Evolutionary conservation across 805 yeast genomes (phyloP).

Genomic region (Metschnikowia borealis): DNA sequence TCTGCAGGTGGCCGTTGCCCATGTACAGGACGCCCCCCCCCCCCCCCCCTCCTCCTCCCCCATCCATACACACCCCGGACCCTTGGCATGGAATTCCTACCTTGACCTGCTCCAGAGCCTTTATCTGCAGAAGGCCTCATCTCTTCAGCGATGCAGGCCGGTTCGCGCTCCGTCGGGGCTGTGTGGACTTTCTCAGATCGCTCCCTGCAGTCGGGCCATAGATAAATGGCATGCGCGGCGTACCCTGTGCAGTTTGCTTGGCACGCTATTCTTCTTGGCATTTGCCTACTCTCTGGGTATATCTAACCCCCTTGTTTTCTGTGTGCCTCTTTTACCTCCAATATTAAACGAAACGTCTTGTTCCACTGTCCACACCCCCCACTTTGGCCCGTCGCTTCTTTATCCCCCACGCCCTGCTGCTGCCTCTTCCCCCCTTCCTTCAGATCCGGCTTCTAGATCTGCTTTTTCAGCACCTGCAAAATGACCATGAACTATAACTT

Average conservation of each 20-base stretch:
- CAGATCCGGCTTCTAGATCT: neutral
- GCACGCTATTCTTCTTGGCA: conserved; percentile 9
- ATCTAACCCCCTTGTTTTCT: neutral
- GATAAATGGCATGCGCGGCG: neutral
- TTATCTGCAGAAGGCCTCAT: too few species aligned
- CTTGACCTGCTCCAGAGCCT: neutral
- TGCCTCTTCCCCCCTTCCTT: neutral
- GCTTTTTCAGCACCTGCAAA: neutral
- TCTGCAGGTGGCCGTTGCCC: too few species aligned
- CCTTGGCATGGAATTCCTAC: neutral
- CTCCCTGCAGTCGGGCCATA: neutral
- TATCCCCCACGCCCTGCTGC: neutral
- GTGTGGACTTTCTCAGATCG: neutral
- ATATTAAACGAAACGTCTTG: too few species aligned
- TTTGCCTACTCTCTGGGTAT: neutral
- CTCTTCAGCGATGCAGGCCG: neutral
- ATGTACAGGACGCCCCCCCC: too few species aligned
- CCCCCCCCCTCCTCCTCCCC: too few species aligned
- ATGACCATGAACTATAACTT: conserved; percentile 36
- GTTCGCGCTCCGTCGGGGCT: neutral
- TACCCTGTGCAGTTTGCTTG: conserved; percentile 8
- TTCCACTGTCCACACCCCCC: too few species aligned
- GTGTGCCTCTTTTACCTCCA: neutral
- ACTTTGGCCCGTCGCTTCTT: neutral
- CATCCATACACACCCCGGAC: too few species aligned